These are phyloP conservation scores for Acorus gramineus DNA, from an alignment of 106 monocot genomes.

Conservation along the genomic window DNA sequence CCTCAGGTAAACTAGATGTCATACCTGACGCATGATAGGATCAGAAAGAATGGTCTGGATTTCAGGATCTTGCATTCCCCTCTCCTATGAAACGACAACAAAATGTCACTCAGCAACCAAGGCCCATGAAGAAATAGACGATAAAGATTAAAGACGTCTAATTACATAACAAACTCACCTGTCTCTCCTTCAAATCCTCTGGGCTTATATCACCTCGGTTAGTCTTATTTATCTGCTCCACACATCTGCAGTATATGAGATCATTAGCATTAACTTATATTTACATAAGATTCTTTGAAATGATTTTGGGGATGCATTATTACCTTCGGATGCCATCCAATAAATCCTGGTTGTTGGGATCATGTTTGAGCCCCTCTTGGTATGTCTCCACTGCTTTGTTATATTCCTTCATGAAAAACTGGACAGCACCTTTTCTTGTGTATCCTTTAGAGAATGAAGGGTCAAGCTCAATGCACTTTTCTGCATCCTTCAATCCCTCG, in stretches of 20 bases:
- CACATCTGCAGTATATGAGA: conserved; percentile 37
- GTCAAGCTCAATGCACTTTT: conserved; percentile 96
- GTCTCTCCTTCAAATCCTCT: conserved; percentile 93
- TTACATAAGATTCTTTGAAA: not conserved
- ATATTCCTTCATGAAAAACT: conserved; percentile 98
- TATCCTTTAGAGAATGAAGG: conserved; percentile 85
- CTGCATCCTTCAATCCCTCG: conserved; percentile 92
- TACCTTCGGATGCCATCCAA: conserved; percentile 81
- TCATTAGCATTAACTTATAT: not conserved
- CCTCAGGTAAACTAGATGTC: not conserved
- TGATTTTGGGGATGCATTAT: not conserved
- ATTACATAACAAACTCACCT: conserved; percentile 23
- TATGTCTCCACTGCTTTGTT: conserved; percentile 94
- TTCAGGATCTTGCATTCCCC: conserved; percentile 91
- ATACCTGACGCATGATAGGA: conserved; percentile 88
- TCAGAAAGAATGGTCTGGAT: conserved; percentile 74
- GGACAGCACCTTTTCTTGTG: conserved; percentile 80
- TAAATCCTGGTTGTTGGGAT: conserved; percentile 71
- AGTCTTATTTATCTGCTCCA: conserved; percentile 89
- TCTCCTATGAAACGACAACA: conserved; percentile 28
- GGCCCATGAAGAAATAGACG: not conserved
- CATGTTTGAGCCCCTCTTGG: conserved; percentile 80
- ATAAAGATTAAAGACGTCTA: not conserved
- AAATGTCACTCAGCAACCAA: not conserved
- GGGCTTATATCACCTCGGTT: conserved; percentile 84